phyloP scores from a whole-genome alignment of 2,329 filamentous ascomycete species.

The Beauveria varroae region DNA sequence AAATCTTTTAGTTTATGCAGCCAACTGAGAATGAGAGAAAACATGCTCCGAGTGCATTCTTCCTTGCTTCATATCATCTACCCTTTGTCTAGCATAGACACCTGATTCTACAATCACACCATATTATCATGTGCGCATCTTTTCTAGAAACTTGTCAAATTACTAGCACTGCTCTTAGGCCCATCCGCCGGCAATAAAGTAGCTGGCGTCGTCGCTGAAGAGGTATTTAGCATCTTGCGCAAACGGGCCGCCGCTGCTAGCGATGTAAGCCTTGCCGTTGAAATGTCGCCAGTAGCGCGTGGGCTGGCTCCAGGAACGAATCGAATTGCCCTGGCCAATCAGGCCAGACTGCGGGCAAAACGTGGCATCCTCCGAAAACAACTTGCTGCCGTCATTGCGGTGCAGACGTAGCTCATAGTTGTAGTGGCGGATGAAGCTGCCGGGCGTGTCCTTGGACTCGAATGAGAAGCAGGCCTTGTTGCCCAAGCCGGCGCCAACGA shows the following conservation, averaged over 20 bases:
- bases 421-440: conserved; percentile 51
- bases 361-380: conserved; percentile 54
- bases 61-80: too few relatives aligned
- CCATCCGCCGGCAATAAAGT: not conserved
- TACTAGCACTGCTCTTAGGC: not conserved
- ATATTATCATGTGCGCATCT: too few relatives aligned
- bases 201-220: conserved; percentile 3
- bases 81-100: too few relatives aligned
- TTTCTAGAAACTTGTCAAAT: not conserved
- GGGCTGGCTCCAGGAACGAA: conserved; percentile 53
- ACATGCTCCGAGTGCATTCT: too few relatives aligned
- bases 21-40: too few relatives aligned
- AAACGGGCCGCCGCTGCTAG: conserved; percentile 39
- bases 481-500: conserved; percentile 45
- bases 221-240: not conserved
- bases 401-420: conserved; percentile 43
- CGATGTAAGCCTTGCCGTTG: conserved; percentile 13
- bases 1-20: too few relatives aligned
- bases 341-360: conserved; percentile 51
- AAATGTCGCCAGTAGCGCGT: conserved; percentile 53
- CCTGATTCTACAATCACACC: too few relatives aligned
- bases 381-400: conserved; percentile 46
- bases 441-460: conserved; percentile 49
- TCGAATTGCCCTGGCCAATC: conserved; percentile 41
- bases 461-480: conserved; percentile 54